A percentile compares a stretch with the other conserved stretches of the same genome.
Conservation (phyloP, 1,139 yeast species). For the Hansenula sp. region DNA sequence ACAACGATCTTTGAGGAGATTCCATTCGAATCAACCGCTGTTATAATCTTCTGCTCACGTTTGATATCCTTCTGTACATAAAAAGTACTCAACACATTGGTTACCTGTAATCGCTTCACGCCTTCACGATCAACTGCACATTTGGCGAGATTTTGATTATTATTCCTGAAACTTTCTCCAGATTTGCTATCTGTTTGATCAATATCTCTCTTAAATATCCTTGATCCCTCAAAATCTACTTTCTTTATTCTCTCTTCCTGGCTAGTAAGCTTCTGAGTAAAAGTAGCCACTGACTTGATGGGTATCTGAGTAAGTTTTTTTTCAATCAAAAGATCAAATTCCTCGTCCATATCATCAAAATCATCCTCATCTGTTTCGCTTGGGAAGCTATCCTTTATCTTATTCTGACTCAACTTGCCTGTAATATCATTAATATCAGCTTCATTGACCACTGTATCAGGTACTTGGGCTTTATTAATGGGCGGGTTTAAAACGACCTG, state of each 20-base stretch:
- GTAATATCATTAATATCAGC: conserved; percentile 1
- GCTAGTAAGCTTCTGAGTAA: conserved; percentile 9
- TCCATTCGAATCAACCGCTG: conserved; percentile 37
- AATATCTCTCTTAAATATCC: conserved; percentile 29
- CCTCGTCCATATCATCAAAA: conserved; percentile 2
- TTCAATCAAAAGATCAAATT: conserved; percentile 4
- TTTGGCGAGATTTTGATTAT: conserved; percentile 31
- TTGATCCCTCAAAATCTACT: conserved; percentile 26
- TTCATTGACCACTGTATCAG: neutral
- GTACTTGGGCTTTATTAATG: neutral
- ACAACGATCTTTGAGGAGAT: conserved; percentile 38
- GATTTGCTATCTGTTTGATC: conserved; percentile 27
- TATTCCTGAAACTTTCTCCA: conserved; percentile 11
- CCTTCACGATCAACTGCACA: conserved; percentile 42
- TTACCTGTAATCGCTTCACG: conserved; percentile 47
- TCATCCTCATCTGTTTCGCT: conserved; percentile 9
- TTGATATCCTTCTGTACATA: conserved; percentile 30
- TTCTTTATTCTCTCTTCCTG: conserved; percentile 17
- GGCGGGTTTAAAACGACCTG: no score
- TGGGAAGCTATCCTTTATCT: neutral
- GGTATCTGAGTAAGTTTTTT: conserved; percentile 1
- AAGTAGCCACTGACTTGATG: neutral
- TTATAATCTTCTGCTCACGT: conserved; percentile 44
- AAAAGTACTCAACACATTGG: conserved; percentile 30
- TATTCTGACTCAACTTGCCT: conserved; percentile 4